A percentile compares a stretch with the other conserved stretches of the same genome.
These are phyloP conservation scores for Ceratobasidium sp. DNA, from an alignment of 1,284 basidiomycete genomes.

Conservation along the genomic window DNA sequence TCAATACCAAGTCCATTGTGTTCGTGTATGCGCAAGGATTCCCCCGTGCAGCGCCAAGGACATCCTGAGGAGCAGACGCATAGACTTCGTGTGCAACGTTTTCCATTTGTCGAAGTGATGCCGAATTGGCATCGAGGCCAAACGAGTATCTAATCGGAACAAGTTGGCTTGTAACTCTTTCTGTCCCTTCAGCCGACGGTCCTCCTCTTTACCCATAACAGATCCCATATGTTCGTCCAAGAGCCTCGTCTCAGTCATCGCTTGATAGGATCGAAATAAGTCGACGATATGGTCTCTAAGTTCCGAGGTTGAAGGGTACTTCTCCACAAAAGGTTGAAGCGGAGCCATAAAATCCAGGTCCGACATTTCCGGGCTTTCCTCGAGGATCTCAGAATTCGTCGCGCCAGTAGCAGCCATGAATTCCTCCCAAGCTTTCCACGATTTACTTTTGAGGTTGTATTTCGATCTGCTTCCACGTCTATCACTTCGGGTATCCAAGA, in stretches of 20 bases:
- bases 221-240: neutral
- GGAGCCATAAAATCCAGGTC: slow-evolving; percentile 31
- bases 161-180: neutral
- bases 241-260: neutral
- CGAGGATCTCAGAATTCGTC: neutral
- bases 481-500: too few species aligned
- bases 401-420: neutral
- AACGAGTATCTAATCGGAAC: slow-evolving; percentile 59
- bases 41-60: slow-evolving; percentile 56
- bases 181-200: neutral
- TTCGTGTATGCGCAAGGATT: slow-evolving; percentile 65
- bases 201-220: neutral
- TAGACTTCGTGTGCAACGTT: slow-evolving; percentile 67
- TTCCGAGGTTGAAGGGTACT: neutral
- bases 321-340: neutral
- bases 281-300: slow-evolving; percentile 6
- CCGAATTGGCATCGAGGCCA: slow-evolving; percentile 58
- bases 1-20: slow-evolving; percentile 65
- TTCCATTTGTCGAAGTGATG: slow-evolving; percentile 65
- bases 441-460: neutral
- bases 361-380: neutral
- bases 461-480: too few species aligned
- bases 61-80: slow-evolving; percentile 63
- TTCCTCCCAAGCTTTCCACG: neutral
- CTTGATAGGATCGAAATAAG: slow-evolving; percentile 7